Evolutionary conservation across 306 rosid genomes (phyloP).

Genomic region (Begonia loranthoides): DNA sequence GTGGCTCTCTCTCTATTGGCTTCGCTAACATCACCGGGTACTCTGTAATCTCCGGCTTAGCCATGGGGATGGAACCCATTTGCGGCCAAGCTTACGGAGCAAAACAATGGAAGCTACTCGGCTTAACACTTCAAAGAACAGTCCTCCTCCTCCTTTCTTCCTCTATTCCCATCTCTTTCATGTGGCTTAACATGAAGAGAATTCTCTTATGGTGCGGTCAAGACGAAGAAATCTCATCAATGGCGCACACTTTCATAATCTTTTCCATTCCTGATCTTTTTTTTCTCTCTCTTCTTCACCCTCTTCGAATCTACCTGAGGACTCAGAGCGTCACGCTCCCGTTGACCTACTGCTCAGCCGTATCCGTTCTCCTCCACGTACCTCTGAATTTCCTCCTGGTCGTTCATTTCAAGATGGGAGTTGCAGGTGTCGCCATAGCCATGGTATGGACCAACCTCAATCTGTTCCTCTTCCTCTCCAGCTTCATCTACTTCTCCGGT

Average conservation of each 20-base stretch:
- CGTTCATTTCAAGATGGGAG: conserved; percentile 49
- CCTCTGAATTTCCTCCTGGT: conserved; percentile 74
- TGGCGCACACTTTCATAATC: conserved; percentile 62
- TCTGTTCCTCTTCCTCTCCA: conserved; percentile 43
- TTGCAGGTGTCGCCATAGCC: conserved; percentile 77
- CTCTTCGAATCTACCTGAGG: conserved; percentile 64
- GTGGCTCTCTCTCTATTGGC: conserved; percentile 86
- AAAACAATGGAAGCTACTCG: conserved; percentile 58
- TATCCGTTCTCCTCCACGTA: conserved; percentile 66
- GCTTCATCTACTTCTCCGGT: conserved; percentile 52
- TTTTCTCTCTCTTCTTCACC: conserved; percentile 82
- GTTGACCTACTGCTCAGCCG: conserved; percentile 58
- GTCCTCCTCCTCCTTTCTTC: conserved; percentile 60
- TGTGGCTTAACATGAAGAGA: conserved; percentile 71
- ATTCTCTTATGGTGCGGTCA: conserved; percentile 80
- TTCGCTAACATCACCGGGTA: conserved; percentile 97
- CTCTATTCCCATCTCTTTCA: conserved; percentile 65
- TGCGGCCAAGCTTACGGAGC: conserved; percentile 97
- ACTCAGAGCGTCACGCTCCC: conserved; percentile 76
- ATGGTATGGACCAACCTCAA: conserved; percentile 68
- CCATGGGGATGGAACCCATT: conserved; percentile 99
- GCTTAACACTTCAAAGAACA: conserved; percentile 72
- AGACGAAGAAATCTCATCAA: conserved; percentile 54
- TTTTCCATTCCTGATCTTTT: conserved; percentile 82
- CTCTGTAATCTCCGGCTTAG: conserved; percentile 88